Conservation (phyloP, 768 basidiomycete genomes). For the Leccinum uliginosum region DNA sequence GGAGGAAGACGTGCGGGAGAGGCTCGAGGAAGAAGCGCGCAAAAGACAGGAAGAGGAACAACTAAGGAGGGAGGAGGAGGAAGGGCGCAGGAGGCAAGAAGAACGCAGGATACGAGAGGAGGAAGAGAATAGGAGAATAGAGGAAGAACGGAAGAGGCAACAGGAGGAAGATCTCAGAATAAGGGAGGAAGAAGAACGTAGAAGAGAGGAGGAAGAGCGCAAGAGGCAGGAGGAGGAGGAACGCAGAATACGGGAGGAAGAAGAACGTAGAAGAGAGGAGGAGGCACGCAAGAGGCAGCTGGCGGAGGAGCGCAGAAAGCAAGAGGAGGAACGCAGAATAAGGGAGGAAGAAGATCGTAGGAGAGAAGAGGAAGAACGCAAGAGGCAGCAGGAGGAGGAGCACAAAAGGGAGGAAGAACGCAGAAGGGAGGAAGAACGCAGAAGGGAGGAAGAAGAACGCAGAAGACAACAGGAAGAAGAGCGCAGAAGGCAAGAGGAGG, state of each 20-base stretch:
- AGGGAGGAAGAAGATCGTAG: conserved; percentile 7
- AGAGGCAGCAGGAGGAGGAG: conserved; percentile 25
- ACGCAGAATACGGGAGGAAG: background rate
- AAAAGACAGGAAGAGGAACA: conserved; percentile 22
- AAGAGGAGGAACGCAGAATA: background rate
- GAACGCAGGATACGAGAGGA: background rate
- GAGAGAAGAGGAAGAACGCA: conserved; percentile 14
- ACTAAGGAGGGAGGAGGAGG: conserved; percentile 3
- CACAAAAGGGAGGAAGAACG: background rate
- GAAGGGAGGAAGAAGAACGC: conserved; percentile 11
- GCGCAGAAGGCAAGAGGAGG: background rate
- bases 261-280: background rate
- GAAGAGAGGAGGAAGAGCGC: too few relatives aligned
- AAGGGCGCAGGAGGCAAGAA: conserved; percentile 14
- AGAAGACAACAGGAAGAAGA: conserved; percentile 11
- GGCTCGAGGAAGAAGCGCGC: conserved; percentile 34
- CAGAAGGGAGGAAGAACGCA: conserved; percentile 8
- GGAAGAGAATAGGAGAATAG: conserved; percentile 5
- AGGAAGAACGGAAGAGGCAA: conserved; percentile 41
- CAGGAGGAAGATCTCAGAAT: conserved; percentile 26
- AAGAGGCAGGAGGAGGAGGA: too few relatives aligned
- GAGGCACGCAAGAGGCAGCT: too few relatives aligned
- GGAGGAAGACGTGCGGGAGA: conserved; percentile 41
- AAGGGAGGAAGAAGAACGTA: conserved; percentile 25
- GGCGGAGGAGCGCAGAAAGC: background rate